phyloP scores from a whole-genome alignment of 1,284 basidiomycete genomes.

The Ceratobasidium sp. region DNA sequence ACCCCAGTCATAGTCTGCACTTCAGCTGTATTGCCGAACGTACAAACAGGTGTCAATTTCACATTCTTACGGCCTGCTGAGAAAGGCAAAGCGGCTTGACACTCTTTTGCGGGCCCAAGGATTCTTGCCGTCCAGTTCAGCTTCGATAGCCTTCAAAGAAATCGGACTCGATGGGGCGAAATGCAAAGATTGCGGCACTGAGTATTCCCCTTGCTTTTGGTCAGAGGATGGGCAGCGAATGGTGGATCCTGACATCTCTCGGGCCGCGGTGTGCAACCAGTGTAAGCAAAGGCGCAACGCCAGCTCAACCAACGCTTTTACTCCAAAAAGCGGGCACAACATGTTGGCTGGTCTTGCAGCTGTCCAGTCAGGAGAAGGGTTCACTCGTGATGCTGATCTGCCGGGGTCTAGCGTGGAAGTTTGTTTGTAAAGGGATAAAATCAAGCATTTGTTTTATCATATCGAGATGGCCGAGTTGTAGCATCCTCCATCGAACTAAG shows the following conservation, averaged over 20 bases:
- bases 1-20: conserved; percentile 66
- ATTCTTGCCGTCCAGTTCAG: conserved; percentile 25
- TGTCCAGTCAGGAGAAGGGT: no score
- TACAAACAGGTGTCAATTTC: conserved; percentile 80
- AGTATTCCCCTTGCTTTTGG: conserved; percentile 54
- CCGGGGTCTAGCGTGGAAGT: no score
- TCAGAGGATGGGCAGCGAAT: conserved; percentile 32
- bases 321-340: no score
- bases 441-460: no score
- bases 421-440: no score
- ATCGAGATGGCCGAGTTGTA: no score
- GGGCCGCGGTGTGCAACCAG: conserved; percentile 21
- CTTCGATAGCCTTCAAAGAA: background rate
- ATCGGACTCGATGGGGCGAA: background rate
- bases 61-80: conserved; percentile 80
- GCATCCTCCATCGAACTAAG: no score
- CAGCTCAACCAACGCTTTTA: background rate
- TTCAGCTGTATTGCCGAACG: conserved; percentile 81
- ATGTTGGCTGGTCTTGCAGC: no score
- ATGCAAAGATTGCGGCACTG: conserved; percentile 53
- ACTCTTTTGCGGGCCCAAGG: conserved; percentile 55
- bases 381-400: no score
- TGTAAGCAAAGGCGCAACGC: background rate
- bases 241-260: conserved; percentile 12
- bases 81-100: conserved; percentile 85